phyloP scores from a whole-genome alignment of 23 red algal species.

The Chondrus crispus region DNA sequence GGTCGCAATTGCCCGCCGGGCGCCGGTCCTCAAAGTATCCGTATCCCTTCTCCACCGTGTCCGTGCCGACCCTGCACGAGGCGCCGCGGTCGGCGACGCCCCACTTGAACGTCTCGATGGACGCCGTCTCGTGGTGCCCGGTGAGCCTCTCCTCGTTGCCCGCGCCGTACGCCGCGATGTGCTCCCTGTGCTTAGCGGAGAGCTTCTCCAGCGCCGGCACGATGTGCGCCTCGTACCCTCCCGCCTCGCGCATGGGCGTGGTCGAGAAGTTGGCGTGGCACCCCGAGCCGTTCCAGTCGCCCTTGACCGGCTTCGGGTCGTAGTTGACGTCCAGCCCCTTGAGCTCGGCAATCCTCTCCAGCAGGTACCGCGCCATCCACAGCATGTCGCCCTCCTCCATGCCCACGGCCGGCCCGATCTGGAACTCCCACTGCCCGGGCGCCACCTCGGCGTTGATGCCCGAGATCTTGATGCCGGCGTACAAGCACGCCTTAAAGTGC shows the following conservation, averaged over 20 bases:
- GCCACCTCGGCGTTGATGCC: conserved; percentile 85
- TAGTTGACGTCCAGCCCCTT: conserved; percentile 44
- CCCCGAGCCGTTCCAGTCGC: conserved; percentile 91
- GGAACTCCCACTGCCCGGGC: conserved; percentile 85
- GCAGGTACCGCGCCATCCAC: conserved; percentile 72
- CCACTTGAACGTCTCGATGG: conserved; percentile 72
- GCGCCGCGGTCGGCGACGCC: conserved; percentile 78
- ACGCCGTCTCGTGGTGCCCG: conserved; percentile 80
- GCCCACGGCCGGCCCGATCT: conserved; percentile 69
- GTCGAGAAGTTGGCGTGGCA: conserved; percentile 92
- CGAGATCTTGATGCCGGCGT: conserved; percentile 77
- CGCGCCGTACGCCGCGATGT: conserved; percentile 73
- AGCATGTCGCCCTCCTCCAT: conserved; percentile 74
- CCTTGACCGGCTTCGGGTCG: conserved; percentile 58
- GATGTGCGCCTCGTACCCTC: conserved; percentile 70
- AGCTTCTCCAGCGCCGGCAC: conserved; percentile 62
- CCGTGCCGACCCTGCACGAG: conserved; percentile 54
- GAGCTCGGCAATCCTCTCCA: conserved; percentile 62
- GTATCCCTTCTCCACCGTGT: conserved; percentile 52
- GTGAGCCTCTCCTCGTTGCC: conserved; percentile 80
- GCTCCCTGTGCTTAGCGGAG: conserved; percentile 63
- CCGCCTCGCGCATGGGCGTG: conserved; percentile 66
- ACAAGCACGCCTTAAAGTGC: conserved; percentile 76
- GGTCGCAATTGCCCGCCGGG: conserved; percentile 70
- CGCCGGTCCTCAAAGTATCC: conserved; percentile 91